Evolutionary conservation across 2,329 filamentous ascomycete species (phyloP), one percentile per base, ranked within the genome.

Genomic region (Sporothrix phasma): DNA sequence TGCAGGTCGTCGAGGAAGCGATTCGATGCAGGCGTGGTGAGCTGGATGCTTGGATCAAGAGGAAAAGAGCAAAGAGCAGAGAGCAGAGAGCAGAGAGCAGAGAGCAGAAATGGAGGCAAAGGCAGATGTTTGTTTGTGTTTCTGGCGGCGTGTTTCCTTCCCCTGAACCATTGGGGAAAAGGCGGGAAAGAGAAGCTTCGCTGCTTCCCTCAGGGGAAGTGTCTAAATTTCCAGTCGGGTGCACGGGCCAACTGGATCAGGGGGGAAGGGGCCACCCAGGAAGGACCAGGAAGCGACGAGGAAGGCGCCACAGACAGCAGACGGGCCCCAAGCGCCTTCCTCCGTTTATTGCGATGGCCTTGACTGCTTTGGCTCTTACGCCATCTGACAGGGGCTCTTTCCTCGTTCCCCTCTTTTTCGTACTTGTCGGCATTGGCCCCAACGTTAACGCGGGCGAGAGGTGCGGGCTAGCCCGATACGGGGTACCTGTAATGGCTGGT

Each of bases 141-240:
- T 66, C 61, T 64, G 46, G 62, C 19, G 54, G 64, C 65, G 61
- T 58, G 49, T 67, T 64, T 58, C 41, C 45, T 51, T 64, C 62
- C 53, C 62, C 54, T 58, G 59, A 49, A 41, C 61, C 63, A 54
- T 43, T 59, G 51, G 41, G 62, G 65, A 64, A 68, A 67, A 67
- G 67, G 66, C 65, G 68, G 56, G 63, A 51, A 66, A 58, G 62
- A 26, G 64, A 66, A 69, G 66, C 67, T 70, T 64, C 65, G 65
- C 64, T 67, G 51, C 29, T 64, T 60, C 65, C 58, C 67, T 65
- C 59, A 65, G 64, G 65, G 65, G 65, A 65, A 66, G 65, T 66
- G 65, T 65, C 65, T 67, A 70, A 70, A 70, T 70, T 70, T 69
- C 68, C 68, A 69, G 65, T 56, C 63, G 15, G 6, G 63, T 65